Evolutionary conservation across 805 yeast species (phyloP).

Genomic region (Yarrowia bubula): DNA sequence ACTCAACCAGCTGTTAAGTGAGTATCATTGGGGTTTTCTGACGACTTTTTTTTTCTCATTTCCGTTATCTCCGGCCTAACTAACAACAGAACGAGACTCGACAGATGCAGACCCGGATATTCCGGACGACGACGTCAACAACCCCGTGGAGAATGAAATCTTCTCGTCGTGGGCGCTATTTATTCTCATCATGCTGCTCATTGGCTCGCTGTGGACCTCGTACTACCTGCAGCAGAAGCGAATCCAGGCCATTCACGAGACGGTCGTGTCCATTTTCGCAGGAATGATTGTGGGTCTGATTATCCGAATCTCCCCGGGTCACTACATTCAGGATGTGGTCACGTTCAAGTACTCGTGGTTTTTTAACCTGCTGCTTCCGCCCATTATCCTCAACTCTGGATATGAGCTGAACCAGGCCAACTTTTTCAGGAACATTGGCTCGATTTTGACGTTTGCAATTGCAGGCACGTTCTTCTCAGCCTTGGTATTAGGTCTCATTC

Average conservation of each 20-base stretch:
- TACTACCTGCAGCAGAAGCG: constrained; percentile 87
- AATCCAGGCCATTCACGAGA: constrained; percentile 95
- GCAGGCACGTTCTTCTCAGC: constrained; percentile 96
- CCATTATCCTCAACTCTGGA: constrained; percentile 93
- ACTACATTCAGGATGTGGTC: constrained; percentile 93
- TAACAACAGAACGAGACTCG: constrained; percentile 36
- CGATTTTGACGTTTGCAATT: constrained; percentile 89
- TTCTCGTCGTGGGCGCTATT: constrained; percentile 97
- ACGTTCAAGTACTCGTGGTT: constrained; percentile 92
- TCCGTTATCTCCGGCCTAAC: not conserved
- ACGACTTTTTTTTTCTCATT: too few species aligned
- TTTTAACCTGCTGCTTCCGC: constrained; percentile 91
- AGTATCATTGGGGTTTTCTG: not conserved
- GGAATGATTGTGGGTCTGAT: constrained; percentile 95
- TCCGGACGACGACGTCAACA: constrained; percentile 54
- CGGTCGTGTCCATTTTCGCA: constrained; percentile 90
- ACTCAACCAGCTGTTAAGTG: constrained; percentile 12
- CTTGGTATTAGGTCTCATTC: constrained; percentile 80
- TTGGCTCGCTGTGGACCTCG: constrained; percentile 92
- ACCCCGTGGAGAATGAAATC: constrained; percentile 91
- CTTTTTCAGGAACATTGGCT: constrained; percentile 86
- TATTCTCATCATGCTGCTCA: constrained; percentile 73
- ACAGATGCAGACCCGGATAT: constrained; percentile 42
- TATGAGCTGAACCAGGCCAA: constrained; percentile 95
- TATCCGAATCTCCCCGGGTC: constrained; percentile 91